Evolutionary conservation across 202 grass and related monocot genomes (phyloP).

Genomic region (Alloteropsis angusta): DNA sequence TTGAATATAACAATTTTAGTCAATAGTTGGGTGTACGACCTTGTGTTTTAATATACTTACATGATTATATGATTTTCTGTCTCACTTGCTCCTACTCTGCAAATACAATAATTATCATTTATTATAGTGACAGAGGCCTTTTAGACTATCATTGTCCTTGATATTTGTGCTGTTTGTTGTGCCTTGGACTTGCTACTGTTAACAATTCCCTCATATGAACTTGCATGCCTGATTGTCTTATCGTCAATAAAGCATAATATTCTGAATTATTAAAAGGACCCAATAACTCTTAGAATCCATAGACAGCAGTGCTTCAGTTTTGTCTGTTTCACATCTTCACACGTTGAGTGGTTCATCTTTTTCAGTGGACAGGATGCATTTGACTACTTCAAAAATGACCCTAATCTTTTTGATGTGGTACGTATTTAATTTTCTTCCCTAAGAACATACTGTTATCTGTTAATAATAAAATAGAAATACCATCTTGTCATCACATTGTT

Average conservation of each 20-base stretch:
- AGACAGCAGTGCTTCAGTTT: not conserved
- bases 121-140: not conserved
- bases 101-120: not conserved
- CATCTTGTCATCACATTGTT: not conserved
- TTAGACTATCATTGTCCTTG: not conserved
- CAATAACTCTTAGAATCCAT: not conserved
- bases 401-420: conserved; percentile 85
- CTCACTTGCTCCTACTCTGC: not conserved
- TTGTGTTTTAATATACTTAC: not conserved
- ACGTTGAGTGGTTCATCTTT: conserved; percentile 15
- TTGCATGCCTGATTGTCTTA: not conserved
- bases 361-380: conserved; percentile 81
- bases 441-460: not conserved
- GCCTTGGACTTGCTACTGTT: not conserved
- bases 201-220: not conserved
- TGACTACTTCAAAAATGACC: conserved; percentile 78
- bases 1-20: not conserved
- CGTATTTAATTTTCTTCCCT: not conserved
- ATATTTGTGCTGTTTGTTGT: not conserved
- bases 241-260: not conserved
- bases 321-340: not conserved
- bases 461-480: conserved; percentile 9
- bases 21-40: not conserved
- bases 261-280: not conserved
- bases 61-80: not conserved